Percentiles rank a stretch among this genome's conserved stretches.
These are phyloP conservation scores for Tuber borchii DNA, from an alignment of 495 filamentous ascomycete genomes.

Conservation along the genomic window DNA sequence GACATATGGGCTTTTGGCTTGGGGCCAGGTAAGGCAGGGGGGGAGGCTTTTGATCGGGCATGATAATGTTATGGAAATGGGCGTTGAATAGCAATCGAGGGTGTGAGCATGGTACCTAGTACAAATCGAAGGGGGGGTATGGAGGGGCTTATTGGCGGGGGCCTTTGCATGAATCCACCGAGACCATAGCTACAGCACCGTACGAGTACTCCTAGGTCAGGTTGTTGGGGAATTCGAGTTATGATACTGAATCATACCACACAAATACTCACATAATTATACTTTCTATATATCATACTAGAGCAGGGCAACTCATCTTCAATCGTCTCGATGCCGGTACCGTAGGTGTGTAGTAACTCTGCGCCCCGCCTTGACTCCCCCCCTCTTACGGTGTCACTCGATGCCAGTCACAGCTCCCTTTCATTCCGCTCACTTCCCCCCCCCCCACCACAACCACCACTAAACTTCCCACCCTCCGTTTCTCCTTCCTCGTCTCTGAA, in stretches of 20 bases:
- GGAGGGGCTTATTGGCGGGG: constrained; percentile 1
- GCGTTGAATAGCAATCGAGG: neutral
- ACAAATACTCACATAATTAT: neutral
- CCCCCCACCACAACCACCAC: constrained; percentile 18
- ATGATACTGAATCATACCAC: neutral
- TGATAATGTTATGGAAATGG: neutral
- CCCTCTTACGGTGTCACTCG: constrained; percentile 14
- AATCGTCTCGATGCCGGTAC: neutral
- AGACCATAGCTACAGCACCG: neutral
- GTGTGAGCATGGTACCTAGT: neutral
- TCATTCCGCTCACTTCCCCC: constrained; percentile 16
- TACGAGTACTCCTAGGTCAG: too few relatives aligned
- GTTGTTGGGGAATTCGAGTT: neutral
- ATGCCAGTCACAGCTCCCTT: neutral
- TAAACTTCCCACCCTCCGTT: constrained; percentile 15
- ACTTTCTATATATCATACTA: neutral
- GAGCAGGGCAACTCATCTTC: neutral
- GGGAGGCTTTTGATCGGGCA: neutral
- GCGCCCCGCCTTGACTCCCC: constrained; percentile 31
- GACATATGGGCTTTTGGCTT: neutral
- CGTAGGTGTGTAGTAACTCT: constrained; percentile 19
- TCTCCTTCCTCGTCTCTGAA: constrained; percentile 12
- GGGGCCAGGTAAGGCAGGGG: neutral
- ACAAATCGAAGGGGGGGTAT: constrained; percentile 1
- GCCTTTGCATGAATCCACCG: neutral